Evolutionary conservation across 2,329 filamentous ascomycete species (phyloP), one percentile per base, ranked within the genome.

Genomic region (Apiospora koreana): DNA sequence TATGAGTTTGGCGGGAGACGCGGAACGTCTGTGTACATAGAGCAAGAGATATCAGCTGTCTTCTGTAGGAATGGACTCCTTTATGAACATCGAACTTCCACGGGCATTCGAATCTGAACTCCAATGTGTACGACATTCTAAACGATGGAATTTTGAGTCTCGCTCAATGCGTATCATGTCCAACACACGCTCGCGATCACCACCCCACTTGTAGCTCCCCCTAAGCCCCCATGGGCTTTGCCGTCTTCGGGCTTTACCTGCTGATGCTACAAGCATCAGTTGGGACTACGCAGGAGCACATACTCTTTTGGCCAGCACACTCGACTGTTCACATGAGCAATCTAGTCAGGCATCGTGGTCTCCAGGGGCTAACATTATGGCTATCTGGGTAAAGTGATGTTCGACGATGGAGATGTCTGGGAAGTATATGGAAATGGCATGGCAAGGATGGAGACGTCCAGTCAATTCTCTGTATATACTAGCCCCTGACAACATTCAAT

Each of bases 11-110:
- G 18, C 35, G 35, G 65, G 41, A 65, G 50, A 10, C 23, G 68
- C 14, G 38, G 65, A 64, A 45, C 54, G 48, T 64, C 43, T 50
- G 48, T 71, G 70, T 71, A 71, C 65, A 70, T 71, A 71, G 50
- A 68, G 28, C 62, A 68, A 50, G 50, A 67, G 65, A 71, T 69
- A 69, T 69, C 54, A 62, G 31, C 54, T 62, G 54, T 62, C 54
- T 38, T 38, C 54, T 62, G 28, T 62, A 38, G 54, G 54, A 62
- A 62, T 62, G 54, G 54, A 62, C 31, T 62, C 54, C 54, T 38
- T 62, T 38, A 18, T 38, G 54, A 62, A 62, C 54, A 38, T 38
- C 28, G 31, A n/a, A 6, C 18, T 38, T 38, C 54, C 31, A 23
- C 18, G 7, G 3, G 31, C 10, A n/a, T 23, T 18, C 54, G 54